phyloP scores from a whole-genome alignment of 352 stramenopile genomes.

The Globisporangium spinosum region DNA sequence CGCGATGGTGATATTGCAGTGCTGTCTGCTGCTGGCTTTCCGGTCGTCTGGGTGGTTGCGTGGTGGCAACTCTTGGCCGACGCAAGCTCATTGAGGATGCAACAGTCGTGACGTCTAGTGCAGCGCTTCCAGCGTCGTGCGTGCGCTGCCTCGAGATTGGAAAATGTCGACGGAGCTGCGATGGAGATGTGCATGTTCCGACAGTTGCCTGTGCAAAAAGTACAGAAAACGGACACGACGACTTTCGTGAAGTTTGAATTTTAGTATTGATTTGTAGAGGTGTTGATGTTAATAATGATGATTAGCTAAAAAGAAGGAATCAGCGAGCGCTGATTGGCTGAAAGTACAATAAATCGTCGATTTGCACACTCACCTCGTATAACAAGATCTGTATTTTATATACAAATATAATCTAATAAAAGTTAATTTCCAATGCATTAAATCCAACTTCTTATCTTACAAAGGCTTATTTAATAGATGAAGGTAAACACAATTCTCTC shows the following conservation, averaged over 20 bases:
- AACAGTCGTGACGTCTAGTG: constrained; percentile 4
- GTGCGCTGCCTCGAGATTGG: not conserved
- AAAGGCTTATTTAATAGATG: not conserved
- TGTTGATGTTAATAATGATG: not conserved
- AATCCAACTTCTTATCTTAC: not conserved
- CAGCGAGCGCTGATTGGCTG: not conserved
- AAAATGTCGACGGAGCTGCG: not conserved
- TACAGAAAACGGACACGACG: not conserved
- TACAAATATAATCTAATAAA: not conserved
- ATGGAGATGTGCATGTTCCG: constrained; percentile 1
- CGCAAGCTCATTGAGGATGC: constrained; percentile 2
- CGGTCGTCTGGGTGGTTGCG: not conserved
- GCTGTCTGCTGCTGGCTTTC: not conserved
- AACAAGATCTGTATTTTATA: not conserved
- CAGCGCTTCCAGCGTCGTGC: not conserved
- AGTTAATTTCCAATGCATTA: not conserved
- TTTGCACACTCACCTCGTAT: not conserved
- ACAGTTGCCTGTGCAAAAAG: not conserved
- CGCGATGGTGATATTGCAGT: not conserved
- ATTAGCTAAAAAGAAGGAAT: not conserved
- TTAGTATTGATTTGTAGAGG: not conserved
- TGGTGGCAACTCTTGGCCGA: not conserved
- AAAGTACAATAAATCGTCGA: not conserved
- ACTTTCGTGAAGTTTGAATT: not conserved
- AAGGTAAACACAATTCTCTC: not conserved